Conservation (phyloP, 352 stramenopile genomes). For the Blastocystis sp. region DNA sequence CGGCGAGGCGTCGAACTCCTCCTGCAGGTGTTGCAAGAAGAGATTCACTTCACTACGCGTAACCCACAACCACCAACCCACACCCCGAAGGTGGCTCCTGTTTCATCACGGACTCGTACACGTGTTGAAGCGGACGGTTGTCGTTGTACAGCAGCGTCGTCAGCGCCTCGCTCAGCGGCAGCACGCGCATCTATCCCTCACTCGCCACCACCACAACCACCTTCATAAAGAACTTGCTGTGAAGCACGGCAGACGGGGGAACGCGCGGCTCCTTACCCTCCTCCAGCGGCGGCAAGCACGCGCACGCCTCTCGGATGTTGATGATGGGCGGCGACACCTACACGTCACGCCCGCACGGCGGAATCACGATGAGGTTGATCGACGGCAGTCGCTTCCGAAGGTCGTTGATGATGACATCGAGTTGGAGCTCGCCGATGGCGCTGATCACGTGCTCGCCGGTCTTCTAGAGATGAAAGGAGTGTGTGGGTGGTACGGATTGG, state of each 20-base stretch:
- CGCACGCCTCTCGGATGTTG: constrained; percentile 53
- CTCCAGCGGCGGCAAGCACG: constrained; percentile 33
- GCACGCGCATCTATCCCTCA: constrained; percentile 36
- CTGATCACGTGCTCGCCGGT: constrained; percentile 86
- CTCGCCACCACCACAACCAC: not conserved
- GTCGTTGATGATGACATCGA: constrained; percentile 77
- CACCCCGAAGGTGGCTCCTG: constrained; percentile 25
- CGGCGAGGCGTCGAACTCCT: constrained; percentile 11
- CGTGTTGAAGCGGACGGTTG: not conserved
- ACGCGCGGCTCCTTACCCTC: constrained; percentile 41
- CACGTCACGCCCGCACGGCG: not conserved
- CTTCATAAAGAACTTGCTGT: constrained; percentile 27
- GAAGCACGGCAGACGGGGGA: not conserved
- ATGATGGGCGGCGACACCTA: constrained; percentile 45
- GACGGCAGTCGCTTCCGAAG: constrained; percentile 9
- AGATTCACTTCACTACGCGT: constrained; percentile 13
- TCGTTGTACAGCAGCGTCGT: constrained; percentile 11
- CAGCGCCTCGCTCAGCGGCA: not conserved
- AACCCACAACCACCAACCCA: not conserved
- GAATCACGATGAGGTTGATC: constrained; percentile 4
- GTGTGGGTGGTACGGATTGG: not conserved
- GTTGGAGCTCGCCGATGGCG: constrained; percentile 87
- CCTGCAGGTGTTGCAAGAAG: constrained; percentile 17
- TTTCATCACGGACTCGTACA: not conserved
- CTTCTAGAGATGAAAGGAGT: not conserved